Conservation (phyloP, 2,329 filamentous ascomycete species). For the Lasiodiplodia gonubiensis region DNA sequence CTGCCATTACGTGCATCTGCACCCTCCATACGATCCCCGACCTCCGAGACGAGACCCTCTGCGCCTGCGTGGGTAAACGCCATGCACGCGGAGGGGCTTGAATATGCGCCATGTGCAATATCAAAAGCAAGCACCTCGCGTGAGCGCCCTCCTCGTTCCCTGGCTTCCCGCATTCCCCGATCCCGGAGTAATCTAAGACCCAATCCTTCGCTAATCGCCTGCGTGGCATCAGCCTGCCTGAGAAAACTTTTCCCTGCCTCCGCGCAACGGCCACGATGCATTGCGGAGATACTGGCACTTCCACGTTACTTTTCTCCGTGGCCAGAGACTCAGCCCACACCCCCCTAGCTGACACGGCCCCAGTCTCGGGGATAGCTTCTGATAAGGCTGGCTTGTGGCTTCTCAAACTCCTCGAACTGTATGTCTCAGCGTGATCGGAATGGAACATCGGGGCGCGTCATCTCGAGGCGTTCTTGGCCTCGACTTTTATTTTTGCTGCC, state of each 20-base stretch:
- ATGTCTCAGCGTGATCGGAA: constrained; percentile 19
- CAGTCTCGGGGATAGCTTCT: background rate
- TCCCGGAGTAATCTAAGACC: constrained; percentile 22
- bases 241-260: background rate
- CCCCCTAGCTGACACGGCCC: background rate
- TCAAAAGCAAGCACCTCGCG: constrained; percentile 12
- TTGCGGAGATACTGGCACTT: background rate
- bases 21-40: background rate
- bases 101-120: constrained; percentile 17
- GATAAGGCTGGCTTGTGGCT: constrained; percentile 23
- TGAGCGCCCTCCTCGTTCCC: constrained; percentile 7
- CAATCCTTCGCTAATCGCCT: constrained; percentile 23
- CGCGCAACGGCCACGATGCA: background rate
- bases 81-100: constrained; percentile 16
- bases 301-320: background rate
- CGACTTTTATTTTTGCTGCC: constrained; percentile 9
- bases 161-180: constrained; percentile 23
- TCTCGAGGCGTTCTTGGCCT: constrained; percentile 8
- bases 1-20: constrained; percentile 23
- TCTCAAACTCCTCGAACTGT: constrained; percentile 15
- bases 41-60: constrained; percentile 18
- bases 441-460: background rate
- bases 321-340: background rate
- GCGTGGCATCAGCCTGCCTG: constrained; percentile 3
- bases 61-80: constrained; percentile 5